phyloP scores from a whole-genome alignment of 1,139 yeast species.

The Zygotorulaspora mrakii region DNA sequence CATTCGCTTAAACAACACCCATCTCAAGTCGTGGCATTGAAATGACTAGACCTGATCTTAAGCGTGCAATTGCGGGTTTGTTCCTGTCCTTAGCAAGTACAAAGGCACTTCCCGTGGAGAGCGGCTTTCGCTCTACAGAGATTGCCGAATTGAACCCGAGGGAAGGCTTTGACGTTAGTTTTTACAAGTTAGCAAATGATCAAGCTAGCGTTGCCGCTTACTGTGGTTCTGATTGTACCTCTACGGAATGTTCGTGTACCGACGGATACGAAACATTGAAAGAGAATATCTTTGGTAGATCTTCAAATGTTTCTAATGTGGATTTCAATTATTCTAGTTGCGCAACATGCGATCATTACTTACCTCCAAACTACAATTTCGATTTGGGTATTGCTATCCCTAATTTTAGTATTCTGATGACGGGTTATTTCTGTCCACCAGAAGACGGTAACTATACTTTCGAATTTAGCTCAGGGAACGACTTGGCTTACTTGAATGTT shows the following conservation, averaged over 20 bases:
- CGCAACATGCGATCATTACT: conserved; percentile 4
- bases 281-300: conserved; percentile 2
- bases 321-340: conserved; percentile 3
- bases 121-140: not conserved
- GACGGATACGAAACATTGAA: conserved; percentile 1
- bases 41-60: conserved; percentile 6
- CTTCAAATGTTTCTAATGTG: conserved; percentile 3
- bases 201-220: conserved; percentile 2
- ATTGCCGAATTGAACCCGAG: conserved; percentile 4
- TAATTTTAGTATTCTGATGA: conserved; percentile 5
- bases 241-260: conserved; percentile 1
- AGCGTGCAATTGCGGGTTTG: conserved; percentile 1
- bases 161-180: conserved; percentile 4
- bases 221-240: conserved; percentile 6
- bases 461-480: conserved; percentile 3
- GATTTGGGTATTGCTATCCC: conserved; percentile 5
- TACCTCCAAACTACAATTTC: conserved; percentile 3
- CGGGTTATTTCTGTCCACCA: conserved; percentile 5
- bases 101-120: conserved; percentile 3
- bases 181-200: conserved; percentile 1
- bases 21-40: conserved; percentile 1
- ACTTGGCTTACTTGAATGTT: conserved; percentile 5
- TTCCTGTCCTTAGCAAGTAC: conserved; percentile 1
- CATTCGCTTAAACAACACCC: conserved; percentile 5
- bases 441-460: conserved; percentile 2